Percentiles rank a stretch among this genome's conserved stretches.
phyloP scores from a whole-genome alignment of 75 land plant genomes.

The Cryptomeria japonica region DNA sequence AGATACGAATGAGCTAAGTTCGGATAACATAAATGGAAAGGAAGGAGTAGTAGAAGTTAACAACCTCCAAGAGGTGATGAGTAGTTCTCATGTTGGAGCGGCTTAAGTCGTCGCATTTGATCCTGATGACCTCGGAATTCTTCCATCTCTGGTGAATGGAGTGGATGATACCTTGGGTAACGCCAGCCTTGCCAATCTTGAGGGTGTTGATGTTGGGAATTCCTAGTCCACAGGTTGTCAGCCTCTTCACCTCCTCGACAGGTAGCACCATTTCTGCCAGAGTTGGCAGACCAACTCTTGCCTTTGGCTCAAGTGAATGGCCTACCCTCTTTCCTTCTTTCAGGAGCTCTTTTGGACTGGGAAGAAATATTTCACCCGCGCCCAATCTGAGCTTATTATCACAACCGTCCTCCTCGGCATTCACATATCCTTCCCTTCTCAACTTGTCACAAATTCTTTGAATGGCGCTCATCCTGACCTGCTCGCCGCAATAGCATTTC shows the following conservation, averaged over 20 bases:
- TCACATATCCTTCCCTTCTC: background rate
- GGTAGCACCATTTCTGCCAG: constrained; percentile 63
- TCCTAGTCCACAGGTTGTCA: constrained; percentile 43
- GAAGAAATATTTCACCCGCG: constrained; percentile 10
- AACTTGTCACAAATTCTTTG: background rate
- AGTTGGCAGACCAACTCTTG: constrained; percentile 11
- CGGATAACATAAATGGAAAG: background rate
- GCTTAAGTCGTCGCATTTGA: constrained; percentile 62
- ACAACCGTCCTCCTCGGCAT: background rate
- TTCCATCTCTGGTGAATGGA: constrained; percentile 81
- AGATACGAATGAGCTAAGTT: no score
- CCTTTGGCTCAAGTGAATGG: background rate
- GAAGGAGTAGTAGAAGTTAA: background rate
- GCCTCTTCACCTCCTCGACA: constrained; percentile 54
- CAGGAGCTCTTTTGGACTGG: background rate
- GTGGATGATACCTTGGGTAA: constrained; percentile 72
- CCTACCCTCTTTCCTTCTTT: background rate
- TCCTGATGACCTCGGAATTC: constrained; percentile 67
- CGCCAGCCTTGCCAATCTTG: constrained; percentile 76
- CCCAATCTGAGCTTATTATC: background rate
- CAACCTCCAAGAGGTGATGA: constrained; percentile 73
- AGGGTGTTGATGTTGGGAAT: constrained; percentile 40
- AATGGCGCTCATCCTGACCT: background rate
- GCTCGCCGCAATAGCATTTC: background rate
- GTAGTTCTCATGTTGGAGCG: constrained; percentile 75